phyloP scores from a whole-genome alignment of 495 filamentous ascomycete genomes.

The Penicillium bialowiezense region DNA sequence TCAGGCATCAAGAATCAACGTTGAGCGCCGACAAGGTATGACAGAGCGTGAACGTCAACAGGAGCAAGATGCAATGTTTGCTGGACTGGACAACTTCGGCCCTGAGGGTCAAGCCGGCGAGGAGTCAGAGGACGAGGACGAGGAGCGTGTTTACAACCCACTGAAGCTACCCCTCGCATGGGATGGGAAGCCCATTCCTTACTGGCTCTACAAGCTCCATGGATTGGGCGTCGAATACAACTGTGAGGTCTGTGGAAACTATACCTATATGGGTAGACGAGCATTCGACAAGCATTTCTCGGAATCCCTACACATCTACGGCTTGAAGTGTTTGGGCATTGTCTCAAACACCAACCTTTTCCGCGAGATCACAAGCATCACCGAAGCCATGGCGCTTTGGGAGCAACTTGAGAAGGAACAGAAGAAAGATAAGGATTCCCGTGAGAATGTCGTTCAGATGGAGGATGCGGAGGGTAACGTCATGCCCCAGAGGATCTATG shows the following conservation, averaged over 20 bases:
- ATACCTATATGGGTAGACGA: constrained; percentile 91
- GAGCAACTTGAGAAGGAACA: constrained; percentile 88
- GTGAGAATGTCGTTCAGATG: constrained; percentile 92
- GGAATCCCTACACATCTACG: constrained; percentile 87
- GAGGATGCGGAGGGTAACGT: constrained; percentile 97
- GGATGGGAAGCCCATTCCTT: constrained; percentile 98
- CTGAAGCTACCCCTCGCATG: constrained; percentile 92
- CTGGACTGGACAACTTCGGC: constrained; percentile 47
- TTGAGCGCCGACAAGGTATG: constrained; percentile 92
- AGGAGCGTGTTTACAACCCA: constrained; percentile 93
- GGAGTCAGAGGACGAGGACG: constrained; percentile 61
- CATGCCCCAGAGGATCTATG: constrained; percentile 97
- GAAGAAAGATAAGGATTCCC: constrained; percentile 69
- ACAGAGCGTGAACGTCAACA: constrained; percentile 91
- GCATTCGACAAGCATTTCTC: constrained; percentile 99
- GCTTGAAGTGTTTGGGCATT: constrained; percentile 88
- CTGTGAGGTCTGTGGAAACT: constrained; percentile 97
- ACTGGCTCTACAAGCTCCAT: constrained; percentile 97
- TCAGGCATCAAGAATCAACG: constrained; percentile 83
- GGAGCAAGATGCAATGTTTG: constrained; percentile 84
- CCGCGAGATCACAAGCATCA: constrained; percentile 88
- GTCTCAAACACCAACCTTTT: constrained; percentile 84
- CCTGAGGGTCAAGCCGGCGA: constrained; percentile 53
- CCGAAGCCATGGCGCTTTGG: constrained; percentile 84
- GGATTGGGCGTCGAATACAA: constrained; percentile 92